These are phyloP conservation scores for Jaenimonas drosophilae DNA, from an alignment of 208 protist species.

Conservation along the genomic window DNA sequence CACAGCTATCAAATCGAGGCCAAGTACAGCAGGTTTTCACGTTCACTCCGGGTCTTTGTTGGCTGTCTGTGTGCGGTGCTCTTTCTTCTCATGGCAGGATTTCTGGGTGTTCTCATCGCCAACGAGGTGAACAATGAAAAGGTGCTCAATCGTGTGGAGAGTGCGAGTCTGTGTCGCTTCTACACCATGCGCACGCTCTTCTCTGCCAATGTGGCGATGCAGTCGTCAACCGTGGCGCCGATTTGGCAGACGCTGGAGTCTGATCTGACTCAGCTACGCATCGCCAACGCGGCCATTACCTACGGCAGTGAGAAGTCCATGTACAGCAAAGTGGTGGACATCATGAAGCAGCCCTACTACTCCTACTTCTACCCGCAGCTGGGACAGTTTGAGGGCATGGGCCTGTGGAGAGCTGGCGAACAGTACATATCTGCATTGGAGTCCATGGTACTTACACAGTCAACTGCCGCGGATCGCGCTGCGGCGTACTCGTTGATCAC, in stretches of 20 bases:
- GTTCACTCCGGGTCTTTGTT: constrained; percentile 1
- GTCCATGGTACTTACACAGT: constrained; percentile 1
- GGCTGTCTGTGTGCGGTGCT: neutral
- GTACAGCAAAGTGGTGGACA: neutral
- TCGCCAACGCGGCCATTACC: constrained; percentile 1
- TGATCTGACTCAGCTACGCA: constrained; percentile 3
- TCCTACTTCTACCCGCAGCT: neutral
- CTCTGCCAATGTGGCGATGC: neutral
- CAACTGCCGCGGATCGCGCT: neutral
- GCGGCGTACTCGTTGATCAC: constrained; percentile 1
- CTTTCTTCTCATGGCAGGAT: constrained; percentile 3
- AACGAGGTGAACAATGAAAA: neutral
- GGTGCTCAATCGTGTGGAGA: neutral
- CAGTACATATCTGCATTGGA: constrained; percentile 6
- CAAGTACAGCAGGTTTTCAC: constrained; percentile 1
- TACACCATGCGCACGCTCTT: constrained; percentile 1
- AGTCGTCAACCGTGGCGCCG: neutral
- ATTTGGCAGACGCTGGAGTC: constrained; percentile 3
- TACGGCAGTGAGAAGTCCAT: constrained; percentile 4
- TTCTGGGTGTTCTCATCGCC: neutral
- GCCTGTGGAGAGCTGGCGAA: constrained; percentile 4
- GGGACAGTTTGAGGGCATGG: neutral
- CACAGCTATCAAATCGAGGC: neutral
- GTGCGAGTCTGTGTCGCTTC: neutral
- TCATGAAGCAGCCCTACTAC: constrained; percentile 4